These are phyloP conservation scores for Zasmidium citrigriseum DNA, from an alignment of 2,329 filamentous ascomycete species.

Conservation along the genomic window DNA sequence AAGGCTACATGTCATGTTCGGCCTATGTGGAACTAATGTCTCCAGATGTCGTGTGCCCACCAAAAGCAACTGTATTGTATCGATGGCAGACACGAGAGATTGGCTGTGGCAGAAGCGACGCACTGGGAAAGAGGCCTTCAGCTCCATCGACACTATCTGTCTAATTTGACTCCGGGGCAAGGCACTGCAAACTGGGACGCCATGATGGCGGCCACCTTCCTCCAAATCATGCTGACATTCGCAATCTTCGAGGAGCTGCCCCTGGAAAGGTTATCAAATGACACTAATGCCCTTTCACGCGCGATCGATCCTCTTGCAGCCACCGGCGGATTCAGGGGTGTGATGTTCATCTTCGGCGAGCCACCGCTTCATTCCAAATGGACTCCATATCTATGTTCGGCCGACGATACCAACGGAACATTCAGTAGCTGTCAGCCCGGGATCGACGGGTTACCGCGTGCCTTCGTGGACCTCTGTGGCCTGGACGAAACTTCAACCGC, in stretches of 20 bases:
- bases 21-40: background rate
- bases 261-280: background rate
- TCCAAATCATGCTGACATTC: constrained; percentile 23
- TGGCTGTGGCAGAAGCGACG: constrained; percentile 10
- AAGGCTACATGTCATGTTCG: background rate
- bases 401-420: constrained; percentile 13
- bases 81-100: background rate
- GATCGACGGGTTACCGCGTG: constrained; percentile 15
- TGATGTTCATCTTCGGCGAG: constrained; percentile 6
- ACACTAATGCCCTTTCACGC: constrained; percentile 3
- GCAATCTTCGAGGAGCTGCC: constrained; percentile 14
- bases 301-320: constrained; percentile 17
- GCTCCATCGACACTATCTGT: constrained; percentile 16
- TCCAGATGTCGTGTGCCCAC: background rate
- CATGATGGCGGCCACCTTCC: constrained; percentile 19
- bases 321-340: constrained; percentile 17
- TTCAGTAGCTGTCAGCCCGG: constrained; percentile 16
- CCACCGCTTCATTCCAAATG: constrained; percentile 11
- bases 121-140: constrained; percentile 24
- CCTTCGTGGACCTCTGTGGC: constrained; percentile 22
- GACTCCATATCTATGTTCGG: constrained; percentile 11
- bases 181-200: constrained; percentile 14
- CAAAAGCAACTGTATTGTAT: background rate
- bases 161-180: background rate
- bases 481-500: constrained; percentile 15